A percentile compares a stretch with the other conserved stretches of the same genome.
Evolutionary conservation across 768 basidiomycete species (phyloP).

Genomic region (Gymnopilus junonius): DNA sequence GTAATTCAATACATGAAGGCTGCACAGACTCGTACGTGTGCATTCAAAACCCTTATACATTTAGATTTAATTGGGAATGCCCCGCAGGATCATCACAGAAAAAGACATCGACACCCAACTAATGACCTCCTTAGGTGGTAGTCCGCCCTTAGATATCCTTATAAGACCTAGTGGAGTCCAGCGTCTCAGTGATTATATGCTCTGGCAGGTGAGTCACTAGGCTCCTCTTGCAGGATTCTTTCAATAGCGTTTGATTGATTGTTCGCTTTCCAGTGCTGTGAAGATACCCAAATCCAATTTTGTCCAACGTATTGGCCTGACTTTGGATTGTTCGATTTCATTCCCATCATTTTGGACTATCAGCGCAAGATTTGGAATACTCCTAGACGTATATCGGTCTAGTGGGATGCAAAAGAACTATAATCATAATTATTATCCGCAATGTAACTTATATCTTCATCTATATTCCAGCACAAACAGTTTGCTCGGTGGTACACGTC

Average conservation of each 20-base stretch:
- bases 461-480: neutral
- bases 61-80: neutral
- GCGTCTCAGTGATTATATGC: slow-evolving; percentile 85
- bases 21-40: slow-evolving; percentile 23
- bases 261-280: slow-evolving; percentile 60
- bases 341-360: slow-evolving; percentile 87
- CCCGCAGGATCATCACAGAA: slow-evolving; percentile 55
- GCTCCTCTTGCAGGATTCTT: neutral
- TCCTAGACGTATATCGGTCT: neutral
- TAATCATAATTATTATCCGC: neutral
- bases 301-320: slow-evolving; percentile 89
- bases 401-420: neutral
- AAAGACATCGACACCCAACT: slow-evolving; percentile 68
- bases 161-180: slow-evolving; percentile 92
- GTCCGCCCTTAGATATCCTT: slow-evolving; percentile 87
- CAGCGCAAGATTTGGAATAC: slow-evolving; percentile 73
- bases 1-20: slow-evolving; percentile 33
- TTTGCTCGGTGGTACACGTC: too few relatives aligned
- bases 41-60: neutral
- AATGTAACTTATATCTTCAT: neutral
- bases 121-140: slow-evolving; percentile 64
- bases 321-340: slow-evolving; percentile 84
- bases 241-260: neutral
- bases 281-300: slow-evolving; percentile 89
- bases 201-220: slow-evolving; percentile 83